phyloP scores from a whole-genome alignment of 2,329 filamentous ascomycete species.

The Coleophoma crateriformis region DNA sequence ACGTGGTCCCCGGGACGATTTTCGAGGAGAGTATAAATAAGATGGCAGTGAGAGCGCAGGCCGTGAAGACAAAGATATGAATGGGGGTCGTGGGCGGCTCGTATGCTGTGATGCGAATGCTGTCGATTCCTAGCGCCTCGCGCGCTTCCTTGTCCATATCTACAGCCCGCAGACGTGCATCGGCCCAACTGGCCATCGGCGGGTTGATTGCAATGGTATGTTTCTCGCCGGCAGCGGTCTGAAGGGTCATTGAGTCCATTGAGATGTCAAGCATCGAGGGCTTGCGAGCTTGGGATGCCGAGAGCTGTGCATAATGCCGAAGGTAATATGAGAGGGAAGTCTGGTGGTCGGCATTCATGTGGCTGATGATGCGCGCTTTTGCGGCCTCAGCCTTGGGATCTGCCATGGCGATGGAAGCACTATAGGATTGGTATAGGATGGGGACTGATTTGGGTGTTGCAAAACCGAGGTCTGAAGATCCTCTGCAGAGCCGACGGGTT shows the following conservation, averaged over 20 bases:
- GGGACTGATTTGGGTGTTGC: no score
- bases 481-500: no score
- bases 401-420: background rate
- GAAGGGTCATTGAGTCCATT: conserved; percentile 56
- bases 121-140: conserved; percentile 49
- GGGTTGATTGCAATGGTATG: conserved; percentile 61
- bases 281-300: conserved; percentile 45
- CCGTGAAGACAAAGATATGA: conserved; percentile 47
- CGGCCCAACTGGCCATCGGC: conserved; percentile 60
- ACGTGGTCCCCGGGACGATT: conserved; percentile 44
- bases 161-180: conserved; percentile 66
- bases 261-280: conserved; percentile 62
- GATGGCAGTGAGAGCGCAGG: conserved; percentile 48
- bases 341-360: conserved; percentile 84
- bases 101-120: conserved; percentile 35
- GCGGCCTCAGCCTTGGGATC: conserved; percentile 34
- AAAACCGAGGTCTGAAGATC: no score
- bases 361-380: conserved; percentile 62
- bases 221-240: conserved; percentile 38
- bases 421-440: no score
- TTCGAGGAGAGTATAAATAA: conserved; percentile 42
- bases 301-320: conserved; percentile 61
- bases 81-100: conserved; percentile 20
- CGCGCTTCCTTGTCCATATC: conserved; percentile 63
- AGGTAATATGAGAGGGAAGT: conserved; percentile 72